Evolutionary conservation across 495 filamentous ascomycete species (phyloP), one percentile per base, ranked within the genome.

Genomic region (Sabuloglossum arenarium): DNA sequence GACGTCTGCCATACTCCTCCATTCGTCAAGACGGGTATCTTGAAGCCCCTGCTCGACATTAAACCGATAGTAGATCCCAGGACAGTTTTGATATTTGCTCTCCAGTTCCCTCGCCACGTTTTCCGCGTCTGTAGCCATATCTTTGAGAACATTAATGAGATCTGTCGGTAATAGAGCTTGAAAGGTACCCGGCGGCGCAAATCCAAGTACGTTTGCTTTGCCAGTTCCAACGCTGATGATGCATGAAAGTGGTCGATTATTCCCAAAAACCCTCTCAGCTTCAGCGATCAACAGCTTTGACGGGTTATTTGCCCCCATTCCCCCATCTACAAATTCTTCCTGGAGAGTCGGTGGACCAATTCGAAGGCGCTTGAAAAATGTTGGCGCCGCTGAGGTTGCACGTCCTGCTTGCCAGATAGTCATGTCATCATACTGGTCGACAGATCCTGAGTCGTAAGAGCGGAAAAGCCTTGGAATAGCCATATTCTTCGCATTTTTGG

Each of bases 381-480:
- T 58, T 9, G 56, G 25, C 14, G 56, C 56, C 25, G 56, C 53
- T 11, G 52, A 56, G 1, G 56, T 58, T 37, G 56, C 56, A 14
- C 34, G 56, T 42, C 9, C 56, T 19, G 51, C 56, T 39, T 58
- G 8, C 56, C 56, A 58, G 28, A 56, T 58, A 6, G 47, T 12
- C 37, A 43, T 37, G 34, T 14, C 10, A 37, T 37, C 16, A 14
- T 37, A 37, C 34, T 37, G 9, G 2, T 37, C 16, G n/a, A n/a
- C n/a, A n/a, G n/a, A n/a, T n/a, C n/a, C n/a, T n/a, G n/a, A n/a
- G n/a, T n/a, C n/a, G n/a, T n/a, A n/a, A n/a, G n/a, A n/a, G n/a
- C n/a, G n/a, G n/a, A n/a, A n/a, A n/a, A n/a, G n/a, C n/a, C n/a
- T n/a, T n/a, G n/a, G n/a, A n/a, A n/a, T n/a, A n/a, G n/a, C n/a